phyloP scores from a whole-genome alignment of 140 eudicot species.

The Stevia rebaudiana region DNA sequence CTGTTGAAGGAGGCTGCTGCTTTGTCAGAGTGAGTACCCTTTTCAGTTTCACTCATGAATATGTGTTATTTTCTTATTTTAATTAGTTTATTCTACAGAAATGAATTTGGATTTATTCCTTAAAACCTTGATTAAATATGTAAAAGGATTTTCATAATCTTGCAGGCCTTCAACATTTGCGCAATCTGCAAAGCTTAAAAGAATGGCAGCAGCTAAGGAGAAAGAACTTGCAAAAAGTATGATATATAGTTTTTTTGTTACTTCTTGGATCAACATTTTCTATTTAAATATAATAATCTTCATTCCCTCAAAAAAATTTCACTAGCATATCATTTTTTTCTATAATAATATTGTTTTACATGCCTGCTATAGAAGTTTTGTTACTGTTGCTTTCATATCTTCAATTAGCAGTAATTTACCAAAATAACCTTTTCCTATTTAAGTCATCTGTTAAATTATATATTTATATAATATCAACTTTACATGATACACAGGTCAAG shows the following conservation, averaged over 20 bases:
- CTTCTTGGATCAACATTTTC: constrained; percentile 5
- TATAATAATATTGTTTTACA: neutral
- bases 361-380: neutral
- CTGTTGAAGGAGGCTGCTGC: constrained; percentile 70
- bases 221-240: constrained; percentile 86
- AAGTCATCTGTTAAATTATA: neutral
- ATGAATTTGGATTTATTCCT: constrained; percentile 8
- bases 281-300: neutral
- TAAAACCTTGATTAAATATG: neutral
- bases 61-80: neutral
- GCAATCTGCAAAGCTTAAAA: constrained; percentile 91
- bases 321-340: neutral
- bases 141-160: constrained; percentile 6
- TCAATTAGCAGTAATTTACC: neutral
- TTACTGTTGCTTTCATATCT: neutral
- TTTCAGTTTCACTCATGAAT: neutral
- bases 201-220: constrained; percentile 90
- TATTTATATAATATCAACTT: neutral
- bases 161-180: constrained; percentile 97
- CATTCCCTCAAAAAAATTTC: neutral
- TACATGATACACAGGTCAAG: constrained; percentile 52
- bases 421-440: neutral
- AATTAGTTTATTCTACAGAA: neutral
- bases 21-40: constrained; percentile 62
- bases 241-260: constrained; percentile 29